Percentiles rank a stretch among this genome's conserved stretches.
Evolutionary conservation across 495 filamentous ascomycete genomes (phyloP).

Genomic region (Polyplosphaeria fusca): DNA sequence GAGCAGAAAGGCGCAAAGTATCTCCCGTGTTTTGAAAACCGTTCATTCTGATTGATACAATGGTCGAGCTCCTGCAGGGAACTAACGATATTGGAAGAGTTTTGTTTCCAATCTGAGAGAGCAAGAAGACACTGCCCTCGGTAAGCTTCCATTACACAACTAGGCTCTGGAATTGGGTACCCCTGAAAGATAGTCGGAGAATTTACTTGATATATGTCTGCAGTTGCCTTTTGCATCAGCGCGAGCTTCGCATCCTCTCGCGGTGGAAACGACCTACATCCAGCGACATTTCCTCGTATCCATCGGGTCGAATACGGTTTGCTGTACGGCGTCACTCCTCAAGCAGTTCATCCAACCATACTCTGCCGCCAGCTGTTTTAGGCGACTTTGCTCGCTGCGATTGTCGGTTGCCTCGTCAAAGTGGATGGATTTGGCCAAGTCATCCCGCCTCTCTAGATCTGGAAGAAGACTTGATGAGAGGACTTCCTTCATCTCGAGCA

Average conservation of each 20-base stretch:
- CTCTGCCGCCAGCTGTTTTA: constrained; percentile 34
- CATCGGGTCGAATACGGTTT: constrained; percentile 26
- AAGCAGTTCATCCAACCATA: constrained; percentile 44
- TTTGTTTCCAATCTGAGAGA: constrained; percentile 31
- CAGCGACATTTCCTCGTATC: constrained; percentile 37
- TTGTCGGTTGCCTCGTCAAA: constrained; percentile 28
- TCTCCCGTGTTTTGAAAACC: constrained; percentile 44
- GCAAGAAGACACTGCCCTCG: constrained; percentile 28
- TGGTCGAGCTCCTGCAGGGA: constrained; percentile 35
- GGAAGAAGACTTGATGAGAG: constrained; percentile 37
- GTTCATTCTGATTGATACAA: constrained; percentile 37
- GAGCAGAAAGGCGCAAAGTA: constrained; percentile 43
- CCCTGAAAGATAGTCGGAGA: constrained; percentile 40
- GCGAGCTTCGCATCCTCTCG: no score
- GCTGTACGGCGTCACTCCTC: constrained; percentile 30
- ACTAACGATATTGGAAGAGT: constrained; percentile 2
- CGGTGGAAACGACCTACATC: no score
- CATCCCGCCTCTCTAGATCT: constrained; percentile 25
- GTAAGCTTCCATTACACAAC: background rate
- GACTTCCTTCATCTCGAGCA: constrained; percentile 40
- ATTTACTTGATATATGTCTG: constrained; percentile 42
- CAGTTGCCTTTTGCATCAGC: no score
- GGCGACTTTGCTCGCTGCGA: constrained; percentile 36
- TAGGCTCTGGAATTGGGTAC: constrained; percentile 6
- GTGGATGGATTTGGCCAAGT: constrained; percentile 8